Conservation (phyloP, 148 eudicot species). For the Dysphania ambrosioides region DNA sequence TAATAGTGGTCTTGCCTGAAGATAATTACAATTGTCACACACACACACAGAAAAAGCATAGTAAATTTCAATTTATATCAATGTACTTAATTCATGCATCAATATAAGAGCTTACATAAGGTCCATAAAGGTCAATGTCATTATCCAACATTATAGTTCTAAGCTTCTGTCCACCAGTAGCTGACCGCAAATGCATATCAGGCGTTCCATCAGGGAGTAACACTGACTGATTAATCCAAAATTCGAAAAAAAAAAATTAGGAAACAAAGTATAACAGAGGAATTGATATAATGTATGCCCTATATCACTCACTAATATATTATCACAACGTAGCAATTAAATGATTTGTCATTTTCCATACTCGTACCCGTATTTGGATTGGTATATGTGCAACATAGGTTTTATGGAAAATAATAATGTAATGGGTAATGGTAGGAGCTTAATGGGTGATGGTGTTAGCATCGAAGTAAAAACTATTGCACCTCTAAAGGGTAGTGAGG, state of each 20-base stretch:
- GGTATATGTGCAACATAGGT: no score
- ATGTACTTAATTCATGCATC: neutral
- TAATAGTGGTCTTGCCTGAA: slow-evolving; percentile 58
- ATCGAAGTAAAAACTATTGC: no score
- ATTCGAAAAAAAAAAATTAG: neutral
- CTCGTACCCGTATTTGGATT: no score
- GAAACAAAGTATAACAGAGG: neutral
- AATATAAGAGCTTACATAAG: slow-evolving; percentile 59
- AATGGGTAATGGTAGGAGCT: neutral
- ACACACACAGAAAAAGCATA: neutral
- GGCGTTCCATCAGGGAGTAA: slow-evolving; percentile 90
- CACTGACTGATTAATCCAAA: slow-evolving; percentile 47
- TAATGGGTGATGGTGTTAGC: neutral
- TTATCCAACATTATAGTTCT: slow-evolving; percentile 77
- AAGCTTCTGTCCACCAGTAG: slow-evolving; percentile 78
- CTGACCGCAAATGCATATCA: slow-evolving; percentile 63
- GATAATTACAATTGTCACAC: neutral
- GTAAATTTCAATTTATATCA: neutral
- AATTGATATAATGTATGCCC: no score
- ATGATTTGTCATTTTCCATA: no score
- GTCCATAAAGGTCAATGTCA: slow-evolving; percentile 79
- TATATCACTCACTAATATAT: no score
- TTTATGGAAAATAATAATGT: no score
- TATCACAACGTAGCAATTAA: no score
- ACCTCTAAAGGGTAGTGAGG: neutral